Evolutionary conservation across 2,329 filamentous ascomycete species (phyloP), one percentile per base, ranked within the genome.

Genomic region (Ascochyta viciae-villosae): DNA sequence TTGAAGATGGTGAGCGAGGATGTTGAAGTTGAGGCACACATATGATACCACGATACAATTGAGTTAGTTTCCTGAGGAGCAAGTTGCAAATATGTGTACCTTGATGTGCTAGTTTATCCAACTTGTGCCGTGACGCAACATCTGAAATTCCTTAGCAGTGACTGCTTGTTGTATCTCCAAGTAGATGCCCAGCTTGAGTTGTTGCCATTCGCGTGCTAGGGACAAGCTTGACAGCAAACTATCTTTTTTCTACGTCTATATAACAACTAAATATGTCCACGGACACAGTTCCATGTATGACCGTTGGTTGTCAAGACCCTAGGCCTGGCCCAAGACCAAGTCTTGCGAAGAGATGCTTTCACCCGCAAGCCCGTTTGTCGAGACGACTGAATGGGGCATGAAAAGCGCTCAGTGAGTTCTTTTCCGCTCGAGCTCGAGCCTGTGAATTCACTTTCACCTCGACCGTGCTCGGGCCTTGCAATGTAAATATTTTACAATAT

Each of bases 31-130:
- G 42, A 13, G 7, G 16, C 15, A 2, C 38, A 27, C 22, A 35
- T 15, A 29, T 50, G 47, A 50, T 50, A 50, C 47, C 47, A 50
- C 12, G 24, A 27, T 42, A 22, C 16, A 23, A 50, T 10, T 23
- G 6, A 42, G 22, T 42, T 35, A 27, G 5, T 41, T 12, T 33
- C 16, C 12, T 26, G 23, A 19, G 12, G 46, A 42, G 22, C 22
- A 35, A 42, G 35, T 42, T 35, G 38, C 6, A 19, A 33, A 10
- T 27, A 27, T 1, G 8, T 3, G 19, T 29, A 42, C 15, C 24
- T 29, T 19, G 9, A 10, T 24, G 24, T 27, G 16, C 15, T 10
- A n/a, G 10, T 16, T 4, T 3, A 9, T 29, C 6, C 26, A 35
- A 6, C 9, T 35, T 1, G 15, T 16, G 5, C 16, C 15, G 5